These are phyloP conservation scores for Carex parvula DNA, from an alignment of 176 grass and related monocot species.

Conservation along the genomic window DNA sequence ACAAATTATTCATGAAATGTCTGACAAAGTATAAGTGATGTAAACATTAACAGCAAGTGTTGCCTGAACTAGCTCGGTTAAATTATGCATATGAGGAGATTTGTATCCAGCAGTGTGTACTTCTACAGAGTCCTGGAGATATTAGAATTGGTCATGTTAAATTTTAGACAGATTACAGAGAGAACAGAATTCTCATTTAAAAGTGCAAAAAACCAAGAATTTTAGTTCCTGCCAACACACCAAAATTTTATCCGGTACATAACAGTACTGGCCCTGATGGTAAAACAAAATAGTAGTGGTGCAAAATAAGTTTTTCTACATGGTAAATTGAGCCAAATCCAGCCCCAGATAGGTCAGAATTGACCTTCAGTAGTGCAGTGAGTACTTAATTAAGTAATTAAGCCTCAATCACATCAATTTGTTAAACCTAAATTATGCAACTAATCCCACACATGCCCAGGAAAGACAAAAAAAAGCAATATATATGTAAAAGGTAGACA, in stretches of 20 bases:
- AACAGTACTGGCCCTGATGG: neutral
- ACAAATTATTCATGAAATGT: conserved; percentile 22
- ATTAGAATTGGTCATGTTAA: conserved; percentile 1
- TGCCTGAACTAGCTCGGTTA: conserved; percentile 78
- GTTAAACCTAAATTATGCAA: conserved; percentile 25
- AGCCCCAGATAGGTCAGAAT: too few species aligned
- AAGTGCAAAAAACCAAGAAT: conserved; percentile 9
- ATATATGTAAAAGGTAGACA: conserved; percentile 8
- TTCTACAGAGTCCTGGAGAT: conserved; percentile 64
- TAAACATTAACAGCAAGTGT: conserved; percentile 51
- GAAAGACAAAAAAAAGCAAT: conserved; percentile 7
- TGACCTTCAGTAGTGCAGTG: too few species aligned
- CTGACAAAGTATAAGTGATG: conserved; percentile 30
- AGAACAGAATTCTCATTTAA: neutral
- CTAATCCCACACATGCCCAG: neutral
- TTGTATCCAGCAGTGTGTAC: conserved; percentile 77
- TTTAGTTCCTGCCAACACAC: neutral
- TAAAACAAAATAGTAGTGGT: neutral
- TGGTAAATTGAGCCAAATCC: neutral
- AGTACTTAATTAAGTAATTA: neutral
- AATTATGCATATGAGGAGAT: conserved; percentile 88
- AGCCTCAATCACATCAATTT: neutral
- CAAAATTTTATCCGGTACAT: neutral
- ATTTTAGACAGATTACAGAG: neutral
- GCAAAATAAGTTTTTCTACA: neutral